Evolutionary conservation across 176 grass and related monocot genomes (phyloP), one percentile per base, ranked within the genome.

Genomic region (Stipa capillata): DNA sequence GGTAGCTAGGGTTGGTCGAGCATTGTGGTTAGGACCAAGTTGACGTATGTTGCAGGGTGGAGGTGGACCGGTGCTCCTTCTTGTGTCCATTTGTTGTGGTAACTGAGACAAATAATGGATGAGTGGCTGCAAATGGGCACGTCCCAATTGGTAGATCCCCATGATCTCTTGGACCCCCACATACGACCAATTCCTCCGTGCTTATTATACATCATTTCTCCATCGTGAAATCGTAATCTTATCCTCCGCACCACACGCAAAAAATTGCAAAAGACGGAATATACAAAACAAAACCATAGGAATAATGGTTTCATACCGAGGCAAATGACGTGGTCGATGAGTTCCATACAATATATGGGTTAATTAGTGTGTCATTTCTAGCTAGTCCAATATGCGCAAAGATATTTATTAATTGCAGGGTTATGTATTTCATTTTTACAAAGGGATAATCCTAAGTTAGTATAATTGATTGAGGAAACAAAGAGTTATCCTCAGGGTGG

Each of bases 81-180:
- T 18, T 70, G 35, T 48, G 80, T 73, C 47, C 74, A 64, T 65
- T 79, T 66, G 86, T 1, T 65, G 45, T 39, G 58, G 66, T 73
- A 73, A 83, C 74, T 27, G 74, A 15, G 32, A 79, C 66, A 83
- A 79, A 66, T 36, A 17, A 62, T 49, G 17, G 49, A 57, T 23
- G 40, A 67, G 74, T 88, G 75, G 81, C 59, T 84, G 76, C 50
- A 49, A 84, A 84, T 45, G 33, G 69, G 60, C 76, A 88, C 24
- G 59, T 79, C 86, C 63, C 81, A 31, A 80, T 84, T 84, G 81
- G 81, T 69, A 80, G 76, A 88, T 80, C 75, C 80, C 58, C 69
- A 44, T 61, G 51, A 84, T 88, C 81, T 84, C 81, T 80, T 75
- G 69, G 81, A 42, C 68, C 69, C 58, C 41, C 68, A 69, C 69